Percentiles rank a stretch among this genome's conserved stretches.
phyloP scores from a whole-genome alignment of 2,329 filamentous ascomycete species.

The Paraphoma sp. region DNA sequence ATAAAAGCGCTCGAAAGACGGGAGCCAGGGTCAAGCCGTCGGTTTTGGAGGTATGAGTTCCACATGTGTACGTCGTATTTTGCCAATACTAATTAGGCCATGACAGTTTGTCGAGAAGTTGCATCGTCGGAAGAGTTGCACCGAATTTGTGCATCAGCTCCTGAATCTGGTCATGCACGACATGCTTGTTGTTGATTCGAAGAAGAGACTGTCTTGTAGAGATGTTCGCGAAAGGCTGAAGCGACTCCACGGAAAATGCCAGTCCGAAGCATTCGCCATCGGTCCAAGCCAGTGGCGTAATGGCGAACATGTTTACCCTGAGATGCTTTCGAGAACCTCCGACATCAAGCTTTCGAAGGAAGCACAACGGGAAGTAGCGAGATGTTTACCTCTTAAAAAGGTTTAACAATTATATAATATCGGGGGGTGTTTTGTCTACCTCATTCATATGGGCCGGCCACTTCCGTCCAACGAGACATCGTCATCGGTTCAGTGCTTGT shows the following conservation, averaged over 20 bases:
- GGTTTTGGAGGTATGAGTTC: conserved; percentile 7
- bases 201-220: conserved; percentile 5
- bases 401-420: too few species aligned
- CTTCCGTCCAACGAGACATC: too few species aligned
- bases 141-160: conserved; percentile 13
- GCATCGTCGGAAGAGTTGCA: conserved; percentile 11
- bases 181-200: conserved; percentile 15
- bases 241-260: background rate
- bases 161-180: conserved; percentile 13
- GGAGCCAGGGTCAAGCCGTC: conserved; percentile 5
- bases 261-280: background rate
- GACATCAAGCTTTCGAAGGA: background rate
- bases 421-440: too few species aligned
- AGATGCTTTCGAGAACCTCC: background rate
- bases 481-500: too few species aligned
- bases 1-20: background rate
- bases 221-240: background rate
- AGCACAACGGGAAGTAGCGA: background rate
- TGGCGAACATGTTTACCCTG: background rate
- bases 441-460: too few species aligned
- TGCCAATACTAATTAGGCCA: background rate
- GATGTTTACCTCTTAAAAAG: background rate
- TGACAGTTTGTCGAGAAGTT: conserved; percentile 10
- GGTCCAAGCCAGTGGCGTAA: background rate
- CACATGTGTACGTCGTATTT: too few species aligned